Conservation (phyloP, 371 early-diverging fungal genomes). For the Neoconidiobolus thromboides region DNA sequence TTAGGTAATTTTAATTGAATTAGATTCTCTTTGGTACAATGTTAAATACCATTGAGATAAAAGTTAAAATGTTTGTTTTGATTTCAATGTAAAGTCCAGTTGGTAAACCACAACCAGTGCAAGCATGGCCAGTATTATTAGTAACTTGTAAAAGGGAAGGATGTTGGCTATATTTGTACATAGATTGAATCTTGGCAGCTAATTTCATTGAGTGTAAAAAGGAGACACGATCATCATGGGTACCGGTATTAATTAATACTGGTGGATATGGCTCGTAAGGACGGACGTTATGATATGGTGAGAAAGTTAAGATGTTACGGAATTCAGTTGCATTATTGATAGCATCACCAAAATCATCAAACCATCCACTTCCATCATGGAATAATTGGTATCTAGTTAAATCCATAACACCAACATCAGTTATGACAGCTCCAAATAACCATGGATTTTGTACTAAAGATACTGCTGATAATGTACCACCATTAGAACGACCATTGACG, state of each 20-base stretch:
- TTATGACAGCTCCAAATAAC: conserved; percentile 22
- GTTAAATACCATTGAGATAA: neutral
- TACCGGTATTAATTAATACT: conserved; percentile 18
- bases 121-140: neutral
- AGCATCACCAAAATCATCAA: conserved; percentile 25
- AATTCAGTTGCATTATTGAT: conserved; percentile 20
- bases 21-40: neutral
- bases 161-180: conserved; percentile 13
- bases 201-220: conserved; percentile 33
- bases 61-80: neutral
- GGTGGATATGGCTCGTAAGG: conserved; percentile 20
- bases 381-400: conserved; percentile 34
- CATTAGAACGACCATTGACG: conserved; percentile 52
- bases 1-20: neutral
- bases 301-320: conserved; percentile 18
- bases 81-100: neutral
- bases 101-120: neutral
- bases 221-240: conserved; percentile 27
- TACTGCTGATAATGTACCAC: conserved; percentile 28
- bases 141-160: conserved; percentile 11
- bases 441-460: conserved; percentile 19
- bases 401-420: conserved; percentile 28
- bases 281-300: conserved; percentile 41
- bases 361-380: conserved; percentile 28
- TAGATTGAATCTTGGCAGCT: conserved; percentile 33